Evolutionary conservation across 1,139 yeast genomes (phyloP).

Genomic region (Candida neerlandica): DNA sequence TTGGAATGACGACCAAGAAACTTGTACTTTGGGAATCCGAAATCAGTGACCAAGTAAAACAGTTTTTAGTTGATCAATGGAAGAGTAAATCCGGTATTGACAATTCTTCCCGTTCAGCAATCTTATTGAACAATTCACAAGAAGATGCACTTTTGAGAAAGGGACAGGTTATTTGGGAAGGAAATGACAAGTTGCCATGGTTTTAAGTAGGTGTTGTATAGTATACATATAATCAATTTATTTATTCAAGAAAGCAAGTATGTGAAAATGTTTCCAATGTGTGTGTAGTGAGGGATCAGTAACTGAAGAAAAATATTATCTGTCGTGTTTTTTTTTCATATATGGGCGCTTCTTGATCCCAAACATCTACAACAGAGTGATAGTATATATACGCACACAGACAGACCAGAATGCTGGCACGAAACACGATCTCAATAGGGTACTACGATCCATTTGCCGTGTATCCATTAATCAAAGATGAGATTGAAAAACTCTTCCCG

Average conservation of each 20-base stretch:
- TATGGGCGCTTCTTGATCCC: neutral
- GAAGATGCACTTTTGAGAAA: conserved; percentile 27
- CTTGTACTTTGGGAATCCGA: conserved; percentile 45
- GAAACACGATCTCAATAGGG: conserved; percentile 50
- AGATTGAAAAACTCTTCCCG: conserved; percentile 57
- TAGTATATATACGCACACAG: too few relatives aligned
- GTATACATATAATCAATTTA: neutral
- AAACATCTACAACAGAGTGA: neutral
- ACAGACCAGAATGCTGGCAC: neutral
- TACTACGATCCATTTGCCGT: conserved; percentile 87
- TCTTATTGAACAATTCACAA: conserved; percentile 25
- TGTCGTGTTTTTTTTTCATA: neutral
- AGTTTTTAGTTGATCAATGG: conserved; percentile 20
- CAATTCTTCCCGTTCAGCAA: conserved; percentile 43
- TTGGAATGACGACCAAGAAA: conserved; percentile 18
- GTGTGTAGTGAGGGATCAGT: too few relatives aligned
- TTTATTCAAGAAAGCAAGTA: neutral
- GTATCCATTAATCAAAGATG: conserved; percentile 55
- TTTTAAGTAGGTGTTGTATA: conserved; percentile 24
- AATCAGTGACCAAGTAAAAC: conserved; percentile 17
- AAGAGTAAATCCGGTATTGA: conserved; percentile 24
- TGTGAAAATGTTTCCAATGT: too few relatives aligned
- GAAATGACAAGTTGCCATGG: conserved; percentile 50
- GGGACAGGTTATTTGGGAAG: conserved; percentile 45
- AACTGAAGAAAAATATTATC: neutral